Evolutionary conservation across 2,329 filamentous ascomycete genomes (phyloP), one percentile per base, ranked within the genome.

Genomic region (Samsoniella hepiali): DNA sequence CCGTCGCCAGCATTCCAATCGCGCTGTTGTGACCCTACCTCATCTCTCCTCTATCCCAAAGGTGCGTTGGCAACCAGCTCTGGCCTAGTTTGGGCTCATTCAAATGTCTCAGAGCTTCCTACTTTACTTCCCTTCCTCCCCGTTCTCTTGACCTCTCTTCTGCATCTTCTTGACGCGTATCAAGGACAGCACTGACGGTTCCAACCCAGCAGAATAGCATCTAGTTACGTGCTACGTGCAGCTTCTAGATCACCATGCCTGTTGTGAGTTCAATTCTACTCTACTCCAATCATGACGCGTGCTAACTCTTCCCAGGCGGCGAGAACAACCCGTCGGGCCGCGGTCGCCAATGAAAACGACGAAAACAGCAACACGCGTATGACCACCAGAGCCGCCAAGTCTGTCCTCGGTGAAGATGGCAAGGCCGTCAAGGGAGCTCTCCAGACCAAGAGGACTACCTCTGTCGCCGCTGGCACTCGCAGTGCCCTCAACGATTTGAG

Each of bases 331-430:
- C 86, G 90, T 78, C 85, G 88, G 75, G 89, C 93, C 79, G 85
- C 88, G 75, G 84, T 89, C 72, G 90, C 89, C 68, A 95, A 96
- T 77, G 93, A 97, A 82, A 97, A 97, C 75, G 94, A 97, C 76
- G 95, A 97, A 82, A 96, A 97, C 76, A 85, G 78, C 64, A 88
- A 90, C 66, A 91, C 90, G 79, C 92, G 93, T 79, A 81, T 97
- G 75, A 98, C 95, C 75, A 98, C 95, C 71, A 88, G 95, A 79
- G 93, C 95, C 69, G 97, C 98, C 81, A 88, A 93, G 59, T 91
- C 92, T 64, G 89, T 90, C 55, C 82, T 85, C 85, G 55, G 58
- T 66, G 82, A 80, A 72, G 84, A 82, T 69, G 88, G 89, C 69
- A 89, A 89, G 71, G 75, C 81, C 22, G 75, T 81, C 44, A 86